Conservation (phyloP, 176 grass and related monocot species). For the Tillandsia fasciculata region DNA sequence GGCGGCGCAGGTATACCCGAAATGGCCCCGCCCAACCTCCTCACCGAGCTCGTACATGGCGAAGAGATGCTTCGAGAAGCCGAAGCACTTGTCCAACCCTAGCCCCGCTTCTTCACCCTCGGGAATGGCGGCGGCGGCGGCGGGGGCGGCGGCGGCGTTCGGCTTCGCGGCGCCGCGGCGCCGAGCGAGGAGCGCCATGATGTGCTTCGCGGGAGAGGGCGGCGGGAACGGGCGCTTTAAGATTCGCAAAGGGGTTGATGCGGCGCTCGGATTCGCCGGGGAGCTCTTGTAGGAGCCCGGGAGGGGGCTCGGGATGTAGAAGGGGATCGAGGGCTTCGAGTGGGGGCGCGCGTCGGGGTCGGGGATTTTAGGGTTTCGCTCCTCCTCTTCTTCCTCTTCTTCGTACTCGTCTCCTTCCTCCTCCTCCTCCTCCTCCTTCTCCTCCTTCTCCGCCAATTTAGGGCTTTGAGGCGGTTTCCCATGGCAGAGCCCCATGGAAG, state of each 20-base stretch:
- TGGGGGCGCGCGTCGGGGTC: slow-evolving; percentile 29
- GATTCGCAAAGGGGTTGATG: slow-evolving; percentile 26
- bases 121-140: slow-evolving; percentile 40
- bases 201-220: slow-evolving; percentile 78
- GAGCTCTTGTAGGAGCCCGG: slow-evolving; percentile 46
- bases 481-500: slow-evolving; percentile 61
- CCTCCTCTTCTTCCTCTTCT: slow-evolving; percentile 15
- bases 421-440: slow-evolving; percentile 10
- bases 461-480: slow-evolving; percentile 32
- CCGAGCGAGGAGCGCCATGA: slow-evolving; percentile 59
- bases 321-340: slow-evolving; percentile 47
- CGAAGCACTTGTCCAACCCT: slow-evolving; percentile 62
- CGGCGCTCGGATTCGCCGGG: slow-evolving; percentile 33
- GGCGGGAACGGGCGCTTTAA: slow-evolving; percentile 44
- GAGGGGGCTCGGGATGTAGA: slow-evolving; percentile 58
- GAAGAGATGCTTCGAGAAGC: slow-evolving; percentile 63
- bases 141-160: slow-evolving; percentile 21
- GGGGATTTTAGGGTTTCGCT: slow-evolving; percentile 19
- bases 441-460: slow-evolving; percentile 18
- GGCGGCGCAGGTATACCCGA: slow-evolving; percentile 68
- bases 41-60: slow-evolving; percentile 62
- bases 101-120: slow-evolving; percentile 49
- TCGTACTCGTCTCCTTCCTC: no score
- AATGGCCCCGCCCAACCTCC: slow-evolving; percentile 73
- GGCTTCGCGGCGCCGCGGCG: slow-evolving; percentile 64